Conservation (phyloP, 2,329 filamentous ascomycete genomes). For the Fusarium pseudonygamai region DNA sequence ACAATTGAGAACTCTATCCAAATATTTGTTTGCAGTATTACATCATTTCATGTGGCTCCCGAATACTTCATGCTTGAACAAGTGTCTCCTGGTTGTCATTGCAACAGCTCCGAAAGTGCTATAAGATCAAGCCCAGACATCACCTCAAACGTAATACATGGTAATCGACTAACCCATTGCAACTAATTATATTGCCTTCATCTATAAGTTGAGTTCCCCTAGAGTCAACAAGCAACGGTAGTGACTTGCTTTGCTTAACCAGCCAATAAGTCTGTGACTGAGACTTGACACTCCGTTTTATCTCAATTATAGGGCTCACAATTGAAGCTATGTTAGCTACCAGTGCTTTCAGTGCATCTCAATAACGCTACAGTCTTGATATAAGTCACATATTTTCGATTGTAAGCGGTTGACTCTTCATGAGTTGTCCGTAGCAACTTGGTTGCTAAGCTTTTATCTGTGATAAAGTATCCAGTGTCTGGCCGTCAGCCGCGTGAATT, state of each 20-base stretch:
- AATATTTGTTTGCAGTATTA: neutral
- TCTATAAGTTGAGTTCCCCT: no score
- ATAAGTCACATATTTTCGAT: no score
- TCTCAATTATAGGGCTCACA: no score
- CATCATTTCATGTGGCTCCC: accelerated
- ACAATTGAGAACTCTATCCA: no score
- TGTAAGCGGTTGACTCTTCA: neutral
- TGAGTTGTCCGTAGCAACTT: neutral
- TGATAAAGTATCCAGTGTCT: neutral
- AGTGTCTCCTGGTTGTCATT: neutral
- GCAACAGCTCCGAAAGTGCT: neutral
- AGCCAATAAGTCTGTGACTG: no score
- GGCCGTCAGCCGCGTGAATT: neutral
- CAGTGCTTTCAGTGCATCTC: accelerated
- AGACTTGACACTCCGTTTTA: neutral
- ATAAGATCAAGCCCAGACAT: no score
- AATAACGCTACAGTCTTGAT: accelerated
- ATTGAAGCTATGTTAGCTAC: no score
- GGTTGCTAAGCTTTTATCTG: neutral
- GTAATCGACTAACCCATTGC: no score
- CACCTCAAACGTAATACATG: no score
- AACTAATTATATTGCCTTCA: no score
- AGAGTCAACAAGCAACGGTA: no score
- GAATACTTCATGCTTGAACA: neutral
- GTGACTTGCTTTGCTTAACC: no score